These are phyloP conservation scores for Globisporangium radiosum DNA, from an alignment of 352 stramenopile species.

Conservation along the genomic window DNA sequence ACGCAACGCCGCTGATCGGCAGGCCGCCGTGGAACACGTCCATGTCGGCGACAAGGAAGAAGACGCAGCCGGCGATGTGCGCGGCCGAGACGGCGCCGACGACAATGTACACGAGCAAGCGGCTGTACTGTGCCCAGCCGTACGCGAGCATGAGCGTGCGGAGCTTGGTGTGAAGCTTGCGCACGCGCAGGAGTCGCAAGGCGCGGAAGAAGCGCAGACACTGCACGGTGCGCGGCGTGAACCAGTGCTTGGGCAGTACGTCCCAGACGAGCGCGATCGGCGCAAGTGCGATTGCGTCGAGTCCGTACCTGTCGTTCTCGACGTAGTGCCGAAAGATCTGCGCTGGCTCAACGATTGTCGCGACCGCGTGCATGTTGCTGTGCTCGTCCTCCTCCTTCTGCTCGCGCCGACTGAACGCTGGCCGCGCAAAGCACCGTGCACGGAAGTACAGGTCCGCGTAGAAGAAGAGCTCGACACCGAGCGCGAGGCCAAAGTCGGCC, in stretches of 20 bases:
- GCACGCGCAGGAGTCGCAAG: constrained; percentile 39
- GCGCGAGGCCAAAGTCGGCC: constrained; percentile 21
- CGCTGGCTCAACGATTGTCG: constrained; percentile 10
- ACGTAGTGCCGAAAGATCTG: constrained; percentile 33
- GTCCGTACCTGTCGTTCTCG: constrained; percentile 27
- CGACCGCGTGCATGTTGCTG: constrained; percentile 10
- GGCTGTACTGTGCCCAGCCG: constrained; percentile 29
- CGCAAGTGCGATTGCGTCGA: constrained; percentile 25
- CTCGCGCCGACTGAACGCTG: constrained; percentile 12
- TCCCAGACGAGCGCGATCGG: constrained; percentile 58
- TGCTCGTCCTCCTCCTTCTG: constrained; percentile 12
- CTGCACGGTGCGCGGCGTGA: constrained; percentile 20
- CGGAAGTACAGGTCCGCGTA: constrained; percentile 42
- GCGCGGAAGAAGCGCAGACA: constrained; percentile 32
- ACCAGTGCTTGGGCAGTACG: constrained; percentile 34
- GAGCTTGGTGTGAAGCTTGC: constrained; percentile 25
- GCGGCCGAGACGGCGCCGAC: constrained; percentile 31
- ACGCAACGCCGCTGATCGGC: constrained; percentile 16
- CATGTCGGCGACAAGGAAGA: constrained; percentile 47
- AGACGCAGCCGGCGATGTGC: constrained; percentile 45
- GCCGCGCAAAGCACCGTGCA: constrained; percentile 32
- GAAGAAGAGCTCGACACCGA: constrained; percentile 57
- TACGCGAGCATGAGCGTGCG: constrained; percentile 34
- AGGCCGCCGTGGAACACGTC: constrained; percentile 37
- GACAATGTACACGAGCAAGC: constrained; percentile 44